A percentile compares a stretch with the other conserved stretches of the same genome.
These are phyloP conservation scores for Leptosphaerulina australis DNA, from an alignment of 2,329 filamentous ascomycete genomes.

Conservation along the genomic window DNA sequence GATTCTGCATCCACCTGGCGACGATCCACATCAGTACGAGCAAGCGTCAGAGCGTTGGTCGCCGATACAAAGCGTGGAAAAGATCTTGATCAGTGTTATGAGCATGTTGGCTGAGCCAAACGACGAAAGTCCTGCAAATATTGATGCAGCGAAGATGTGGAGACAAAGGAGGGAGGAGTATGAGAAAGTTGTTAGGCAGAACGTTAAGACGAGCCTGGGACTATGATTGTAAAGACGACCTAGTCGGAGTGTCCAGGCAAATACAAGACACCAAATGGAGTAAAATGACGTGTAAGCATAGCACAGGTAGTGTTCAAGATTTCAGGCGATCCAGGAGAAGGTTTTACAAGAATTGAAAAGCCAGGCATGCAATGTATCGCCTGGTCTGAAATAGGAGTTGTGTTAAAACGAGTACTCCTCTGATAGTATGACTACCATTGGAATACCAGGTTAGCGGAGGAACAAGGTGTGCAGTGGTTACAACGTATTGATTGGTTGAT, in stretches of 20 bases:
- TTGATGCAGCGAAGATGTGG: conserved; percentile 89
- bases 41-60: conserved; percentile 88
- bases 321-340: not conserved
- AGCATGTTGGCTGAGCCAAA: conserved; percentile 92
- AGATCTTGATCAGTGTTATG: conserved; percentile 89
- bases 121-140: conserved; percentile 92
- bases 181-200: conserved; percentile 73
- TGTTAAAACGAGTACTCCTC: too few relatives aligned
- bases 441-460: too few relatives aligned
- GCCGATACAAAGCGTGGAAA: conserved; percentile 93
- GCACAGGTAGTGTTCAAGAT: conserved; percentile 20
- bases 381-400: not conserved
- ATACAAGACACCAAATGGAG: not conserved
- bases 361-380: not conserved
- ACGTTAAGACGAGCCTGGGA: conserved; percentile 48
- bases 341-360: not conserved
- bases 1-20: conserved; percentile 92
- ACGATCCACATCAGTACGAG: conserved; percentile 95
- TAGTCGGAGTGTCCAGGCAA: not conserved
- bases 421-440: too few relatives aligned
- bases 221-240: conserved; percentile 25
- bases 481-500: too few relatives aligned
- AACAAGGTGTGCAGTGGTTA: too few relatives aligned
- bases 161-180: conserved; percentile 82
- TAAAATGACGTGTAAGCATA: conserved; percentile 16